These are phyloP conservation scores for Grammothele lineata DNA, from an alignment of 768 basidiomycete species.

Conservation along the genomic window DNA sequence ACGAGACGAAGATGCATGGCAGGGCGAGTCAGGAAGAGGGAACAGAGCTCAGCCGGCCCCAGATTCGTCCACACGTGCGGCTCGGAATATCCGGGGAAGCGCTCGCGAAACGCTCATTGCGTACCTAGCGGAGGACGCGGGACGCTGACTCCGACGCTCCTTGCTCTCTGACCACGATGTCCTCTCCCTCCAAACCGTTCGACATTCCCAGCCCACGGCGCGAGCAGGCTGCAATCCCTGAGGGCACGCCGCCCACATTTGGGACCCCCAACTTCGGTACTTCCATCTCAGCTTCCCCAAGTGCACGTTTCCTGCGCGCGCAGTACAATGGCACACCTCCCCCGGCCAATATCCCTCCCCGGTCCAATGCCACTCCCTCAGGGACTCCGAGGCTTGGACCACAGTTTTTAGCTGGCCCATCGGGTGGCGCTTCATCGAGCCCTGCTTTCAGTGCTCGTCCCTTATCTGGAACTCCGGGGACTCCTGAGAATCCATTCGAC, in stretches of 20 bases:
- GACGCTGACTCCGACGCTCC: neutral
- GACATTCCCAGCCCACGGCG: slow-evolving; percentile 18
- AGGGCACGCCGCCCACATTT: slow-evolving; percentile 10
- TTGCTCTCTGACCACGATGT: slow-evolving; percentile 16
- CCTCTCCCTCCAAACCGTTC: slow-evolving; percentile 19
- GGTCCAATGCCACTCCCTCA: slow-evolving; percentile 46
- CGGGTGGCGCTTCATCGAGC: slow-evolving; percentile 14
- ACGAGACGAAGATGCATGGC: too few relatives aligned
- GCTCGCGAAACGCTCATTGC: too few relatives aligned
- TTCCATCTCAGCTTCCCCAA: slow-evolving; percentile 52
- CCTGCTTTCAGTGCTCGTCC: slow-evolving; percentile 30
- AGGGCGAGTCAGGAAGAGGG: too few relatives aligned
- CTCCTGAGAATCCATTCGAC: slow-evolving; percentile 40
- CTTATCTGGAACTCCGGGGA: slow-evolving; percentile 16
- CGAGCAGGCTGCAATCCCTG: neutral
- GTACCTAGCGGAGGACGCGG: too few relatives aligned
- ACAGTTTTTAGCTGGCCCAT: slow-evolving; percentile 10
- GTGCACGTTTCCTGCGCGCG: slow-evolving; percentile 59
- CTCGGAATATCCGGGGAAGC: too few relatives aligned
- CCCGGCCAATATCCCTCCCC: slow-evolving; percentile 46
- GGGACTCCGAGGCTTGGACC: slow-evolving; percentile 26
- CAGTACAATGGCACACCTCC: slow-evolving; percentile 58
- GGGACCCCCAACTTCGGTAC: slow-evolving; percentile 21
- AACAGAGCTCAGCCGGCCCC: too few relatives aligned
- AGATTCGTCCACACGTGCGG: too few relatives aligned